Evolutionary conservation across 2,329 filamentous ascomycete species (phyloP), one percentile per base, ranked within the genome.

Genomic region (Pseudonectria foliicola): DNA sequence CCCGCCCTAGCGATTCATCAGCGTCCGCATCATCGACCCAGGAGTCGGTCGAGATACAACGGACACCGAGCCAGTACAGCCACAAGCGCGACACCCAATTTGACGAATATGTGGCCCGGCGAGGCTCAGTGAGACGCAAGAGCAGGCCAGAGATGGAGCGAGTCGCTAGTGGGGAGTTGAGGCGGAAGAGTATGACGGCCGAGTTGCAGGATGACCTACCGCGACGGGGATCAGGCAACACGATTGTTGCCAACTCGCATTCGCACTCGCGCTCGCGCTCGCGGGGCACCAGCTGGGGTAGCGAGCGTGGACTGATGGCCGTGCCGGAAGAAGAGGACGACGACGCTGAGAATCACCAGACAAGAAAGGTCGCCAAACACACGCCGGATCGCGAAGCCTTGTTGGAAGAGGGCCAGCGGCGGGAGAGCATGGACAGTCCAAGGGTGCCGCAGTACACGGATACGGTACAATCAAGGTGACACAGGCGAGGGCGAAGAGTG

Each of bases 71-170:
- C 33, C 44, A 57, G 27, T 70, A 70, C 49, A 60, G 55, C 34
- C 67, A 71, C 50, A 55, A 62, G 53, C 59, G 67, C 6, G 63
- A 69, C 34, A 70, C 67, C 4, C 59, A 64, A 35, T 71, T 70
- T 38, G 68, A 71, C 31, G 60, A 63, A 5, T 71, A 66, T 46
- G 45, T 67, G 13, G 57, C 59, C 15, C 58, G 55, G 7, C 57
- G 58, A 10, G 44, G 44, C 35, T 57, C 56, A 2, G 38, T 42
- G 13, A 40, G 29, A 29, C 39, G 46, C 12, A 42, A 45, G 10
- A 47, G 48, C 24, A 15, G 18, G 18, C 21, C 50, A 4, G 55
- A 58, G 27, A 42, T 55, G 6, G 49, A 56, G 25, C 48, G 49
- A 10, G 55, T 47, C 2, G 37, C 58, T 3, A 55, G 55, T 27